Base-by-base conservation (phyloP, 2,329 filamentous ascomycete species). In the Arthrobotrys sphaeroides region DNA sequence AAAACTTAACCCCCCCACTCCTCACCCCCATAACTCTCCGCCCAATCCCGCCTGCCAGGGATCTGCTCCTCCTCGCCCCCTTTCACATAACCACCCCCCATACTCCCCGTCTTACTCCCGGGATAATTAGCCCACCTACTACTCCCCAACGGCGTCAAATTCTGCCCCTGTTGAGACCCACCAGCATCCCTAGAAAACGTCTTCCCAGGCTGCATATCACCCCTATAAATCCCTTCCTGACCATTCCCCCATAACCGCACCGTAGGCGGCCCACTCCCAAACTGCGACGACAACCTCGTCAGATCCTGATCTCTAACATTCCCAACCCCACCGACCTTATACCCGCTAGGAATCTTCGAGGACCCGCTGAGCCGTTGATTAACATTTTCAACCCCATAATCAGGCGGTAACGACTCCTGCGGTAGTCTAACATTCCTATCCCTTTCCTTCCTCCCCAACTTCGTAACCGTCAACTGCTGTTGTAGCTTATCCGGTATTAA, bases 191-290 rank as follows among this genome's bases (percentile, higher is more conserved):
- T 16, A 5, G 43, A 53, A 28, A 18, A 36, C 5, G 47, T 36
- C 16, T 49, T 49, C 33, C 65, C 65, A 1, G 55, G 43, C 28
- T 69, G 42, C 53, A 51, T 51, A 7, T 51, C 45, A n/a, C 36
- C 40, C 3, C 57, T 33, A 38, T 40, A 72, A 5, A 72, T 57
- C n/a, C 45, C 24, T n/a, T 72, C 67, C n/a, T 47, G 55, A n/a
- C n/a, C 22, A 22, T 55, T 3, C 65, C 65, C 6, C 43, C 36
- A 1, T n/a, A 69, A 22, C 22, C 55, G 16, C 2, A 60, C 33
- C 2, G 20, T 47, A 4, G 51, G 49, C 10, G 40, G 51, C 3
- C 31, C 26, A 45, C 28, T 69, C 10, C 40, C 24, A 20, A 36
- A 43, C 12, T 43, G 43, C n/a, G 55, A 49, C 6, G 55, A 69